A percentile compares a stretch with the other conserved stretches of the same genome.
phyloP scores from a whole-genome alignment of 805 yeast genomes.

The Candida suzukii region DNA sequence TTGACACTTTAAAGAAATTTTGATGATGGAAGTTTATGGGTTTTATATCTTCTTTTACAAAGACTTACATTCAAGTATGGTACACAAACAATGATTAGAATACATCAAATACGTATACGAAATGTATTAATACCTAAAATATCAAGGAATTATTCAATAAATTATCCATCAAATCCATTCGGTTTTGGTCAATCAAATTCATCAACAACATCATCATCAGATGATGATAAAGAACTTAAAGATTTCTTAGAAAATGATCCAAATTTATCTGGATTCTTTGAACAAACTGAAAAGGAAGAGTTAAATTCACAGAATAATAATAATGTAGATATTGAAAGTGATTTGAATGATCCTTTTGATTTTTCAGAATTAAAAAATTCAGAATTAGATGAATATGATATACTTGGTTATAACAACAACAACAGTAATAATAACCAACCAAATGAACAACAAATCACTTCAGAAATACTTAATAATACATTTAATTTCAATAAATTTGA shows the following conservation, averaged over 20 bases:
- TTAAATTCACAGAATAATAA: neutral
- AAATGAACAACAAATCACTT: neutral
- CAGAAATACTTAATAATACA: neutral
- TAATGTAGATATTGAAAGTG: too few species aligned
- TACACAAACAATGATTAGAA: too few species aligned
- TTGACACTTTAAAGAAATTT: too few species aligned
- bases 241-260: constrained; percentile 16
- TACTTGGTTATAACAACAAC: neutral
- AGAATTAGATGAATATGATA: neutral
- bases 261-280: constrained; percentile 21
- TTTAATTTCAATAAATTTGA: neutral
- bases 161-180: neutral
- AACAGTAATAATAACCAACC: neutral
- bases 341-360: constrained; percentile 14
- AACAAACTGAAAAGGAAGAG: neutral
- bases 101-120: too few species aligned
- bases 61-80: too few species aligned
- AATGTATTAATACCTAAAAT: too few species aligned
- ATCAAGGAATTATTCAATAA: too few species aligned
- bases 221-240: neutral
- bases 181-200: neutral
- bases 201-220: neutral
- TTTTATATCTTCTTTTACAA: too few species aligned
- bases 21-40: too few species aligned
- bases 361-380: constrained; percentile 14